Base-by-base conservation (phyloP, 2,329 filamentous ascomycete species). In the Aplosporella prunicola region DNA sequence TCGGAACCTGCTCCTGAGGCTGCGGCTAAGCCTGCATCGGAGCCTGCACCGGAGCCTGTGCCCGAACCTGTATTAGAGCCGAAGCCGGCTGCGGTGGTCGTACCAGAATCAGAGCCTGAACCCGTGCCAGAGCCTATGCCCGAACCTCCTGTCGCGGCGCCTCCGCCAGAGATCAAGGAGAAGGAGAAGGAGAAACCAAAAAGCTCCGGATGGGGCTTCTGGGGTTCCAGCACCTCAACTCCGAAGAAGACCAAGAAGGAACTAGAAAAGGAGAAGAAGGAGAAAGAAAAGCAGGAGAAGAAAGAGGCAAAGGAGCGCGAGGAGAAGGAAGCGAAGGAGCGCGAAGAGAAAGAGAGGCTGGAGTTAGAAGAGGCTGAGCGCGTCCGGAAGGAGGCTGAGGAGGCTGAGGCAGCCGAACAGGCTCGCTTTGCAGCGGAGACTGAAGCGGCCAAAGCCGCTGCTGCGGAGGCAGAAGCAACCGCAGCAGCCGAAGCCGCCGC, bases 71-170 rank as follows among this genome's bases (percentile, higher is more conserved):
- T 26, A 5, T 17, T 23, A 48, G 53, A 48, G 30, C 48, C 44
- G 45, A 43, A 32, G 55, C 56, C 27, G 23, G 11, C 35, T 18
- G 20, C 32, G 13, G 38, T 33, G 27, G 22, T 16, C 5, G 38
- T 10, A n/a, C n/a, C 28, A 24, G 53, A 54, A 47, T 45, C 55
- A 42, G 52, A 62, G 43, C 50, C 57, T 33, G 49, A 56, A 46
- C 45, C 52, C 44, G 53, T 58, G 11, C 44, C 47, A 4, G 59
- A 60, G 32, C 60, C 64, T 15, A 60, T 61, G 42, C 53, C 55
- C n/a, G 62, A 65, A 41, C 55, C 56, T 22, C n/a, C n/a, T 22
- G 23, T 23, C 6, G 36, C 25, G 10, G 32, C 20, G 6, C 32
- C 32, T 10, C 24, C 32, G 14, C 32, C 32, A 9, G 31, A 42